Percentiles rank a stretch among this genome's conserved stretches.
These are phyloP conservation scores for Fusarium secorum DNA, from an alignment of 2,329 filamentous ascomycete genomes.

Conservation along the genomic window DNA sequence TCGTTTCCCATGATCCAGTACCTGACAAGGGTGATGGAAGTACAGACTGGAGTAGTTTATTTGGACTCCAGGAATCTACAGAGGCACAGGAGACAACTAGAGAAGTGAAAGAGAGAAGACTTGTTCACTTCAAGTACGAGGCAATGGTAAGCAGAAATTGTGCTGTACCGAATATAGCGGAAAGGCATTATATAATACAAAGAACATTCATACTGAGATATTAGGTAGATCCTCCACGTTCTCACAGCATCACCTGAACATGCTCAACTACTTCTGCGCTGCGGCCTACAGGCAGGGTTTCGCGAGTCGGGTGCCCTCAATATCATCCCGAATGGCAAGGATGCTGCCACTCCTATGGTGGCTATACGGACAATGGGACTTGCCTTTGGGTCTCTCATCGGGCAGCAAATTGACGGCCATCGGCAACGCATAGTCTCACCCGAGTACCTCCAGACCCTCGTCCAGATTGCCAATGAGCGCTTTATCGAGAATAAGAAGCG, in stretches of 20 bases:
- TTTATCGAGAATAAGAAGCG: slow-evolving; percentile 74
- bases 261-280: slow-evolving; percentile 77
- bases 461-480: slow-evolving; percentile 76
- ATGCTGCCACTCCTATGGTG: slow-evolving; percentile 71
- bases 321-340: slow-evolving; percentile 51
- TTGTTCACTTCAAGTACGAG: slow-evolving; percentile 91
- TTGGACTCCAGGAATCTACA: slow-evolving; percentile 41
- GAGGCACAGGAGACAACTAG: slow-evolving; percentile 34
- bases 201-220: slow-evolving; percentile 36
- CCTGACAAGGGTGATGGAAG: slow-evolving; percentile 39
- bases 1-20: slow-evolving; percentile 83
- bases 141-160: slow-evolving; percentile 77
- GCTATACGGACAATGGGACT: slow-evolving; percentile 86
- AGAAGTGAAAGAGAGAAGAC: slow-evolving; percentile 50
- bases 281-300: slow-evolving; percentile 83
- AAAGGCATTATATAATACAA: slow-evolving; percentile 37
- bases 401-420: slow-evolving; percentile 54
- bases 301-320: slow-evolving; percentile 88
- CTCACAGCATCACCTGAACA: slow-evolving; percentile 77
- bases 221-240: slow-evolving; percentile 81
- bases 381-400: slow-evolving; percentile 82
- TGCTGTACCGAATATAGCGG: background rate
- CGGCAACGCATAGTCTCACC: slow-evolving; percentile 65
- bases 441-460: slow-evolving; percentile 71
- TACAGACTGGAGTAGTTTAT: slow-evolving; percentile 44